Percentiles rank a stretch among this genome's conserved stretches.
These are phyloP conservation scores for Theileria orientalis DNA, from an alignment of 169 alveolate species.

Conservation along the genomic window DNA sequence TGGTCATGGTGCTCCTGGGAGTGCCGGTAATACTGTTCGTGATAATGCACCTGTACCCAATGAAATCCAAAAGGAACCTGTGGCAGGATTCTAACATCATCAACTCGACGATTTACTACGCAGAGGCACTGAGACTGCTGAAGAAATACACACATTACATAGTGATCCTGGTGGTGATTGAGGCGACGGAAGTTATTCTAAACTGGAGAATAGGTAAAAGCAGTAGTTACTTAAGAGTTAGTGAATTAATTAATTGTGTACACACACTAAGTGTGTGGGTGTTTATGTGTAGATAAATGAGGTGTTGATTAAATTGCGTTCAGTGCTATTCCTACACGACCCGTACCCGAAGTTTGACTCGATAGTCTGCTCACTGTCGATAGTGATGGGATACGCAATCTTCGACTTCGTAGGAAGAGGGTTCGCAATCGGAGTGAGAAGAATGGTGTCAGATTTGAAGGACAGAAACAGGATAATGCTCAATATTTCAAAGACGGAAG, in stretches of 20 bases:
- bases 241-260: too few species aligned
- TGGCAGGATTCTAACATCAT: not conserved
- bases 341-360: conserved; percentile 7
- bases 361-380: not conserved
- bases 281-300: not conserved
- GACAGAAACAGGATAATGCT: not conserved
- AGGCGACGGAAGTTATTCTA: not conserved
- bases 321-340: conserved; percentile 3
- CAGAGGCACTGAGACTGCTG: not conserved
- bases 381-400: not conserved
- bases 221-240: too few species aligned
- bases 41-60: not conserved
- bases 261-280: too few species aligned
- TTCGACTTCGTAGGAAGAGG: conserved; percentile 13
- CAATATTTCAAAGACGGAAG: not conserved
- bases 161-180: not conserved
- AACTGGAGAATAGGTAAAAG: not conserved
- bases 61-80: not conserved
- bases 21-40: not conserved
- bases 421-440: not conserved
- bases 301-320: not conserved
- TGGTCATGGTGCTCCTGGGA: not conserved
- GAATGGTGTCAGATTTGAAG: not conserved
- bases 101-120: not conserved
- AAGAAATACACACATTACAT: not conserved